Base-by-base conservation (phyloP, 2,329 filamentous ascomycete species). In the Pseudogymnoascus sp. region DNA sequence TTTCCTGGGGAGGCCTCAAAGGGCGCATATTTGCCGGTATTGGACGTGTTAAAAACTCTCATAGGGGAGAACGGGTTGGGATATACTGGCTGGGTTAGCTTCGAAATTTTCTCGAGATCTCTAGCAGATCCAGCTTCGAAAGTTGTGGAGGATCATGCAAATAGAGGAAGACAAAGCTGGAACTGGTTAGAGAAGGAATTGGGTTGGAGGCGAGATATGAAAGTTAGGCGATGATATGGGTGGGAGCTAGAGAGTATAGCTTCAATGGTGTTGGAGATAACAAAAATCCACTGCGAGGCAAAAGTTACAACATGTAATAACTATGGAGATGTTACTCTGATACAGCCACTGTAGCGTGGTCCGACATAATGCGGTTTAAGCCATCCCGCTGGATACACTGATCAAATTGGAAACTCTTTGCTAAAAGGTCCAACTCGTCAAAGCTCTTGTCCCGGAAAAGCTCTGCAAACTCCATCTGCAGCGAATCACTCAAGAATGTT, bases 11-110 rank as follows among this genome's bases (percentile, higher is more conserved):
- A 71, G 41, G 63, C 68, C 43, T 76, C 87, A 70, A 73, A 80
- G 70, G 83, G 82, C 1, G 85, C 78, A 0, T 87, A 86, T 70
- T 68, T 88, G 18, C 85, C 86, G 0, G 77, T 84, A 1, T 68
- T 77, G 59, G 75, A 79, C 22, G 77, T 87, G 2, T 71, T 81
- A 6, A 72, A 76, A 60, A 78, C 81, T 0, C 78, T 87, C 59
- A 73, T 79, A 59, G 61, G 62, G 33, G 77, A 79, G 16, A 73
- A 79, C 33, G 79, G 79, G 5, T 72, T 85, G 16, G 83, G 82
- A 0, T 87, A 80, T 66, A 73, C 77, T 22, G 84, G 84, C 2
- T 86, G 80, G 77, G 75, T 86, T 18, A 81, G 78, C 61, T 78
- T 84, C 67, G 84, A 87, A 72, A 66, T 86, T 20, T 86, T 86